Base-by-base conservation (phyloP, 306 rosid species). In the Bauhinia variegata region DNA sequence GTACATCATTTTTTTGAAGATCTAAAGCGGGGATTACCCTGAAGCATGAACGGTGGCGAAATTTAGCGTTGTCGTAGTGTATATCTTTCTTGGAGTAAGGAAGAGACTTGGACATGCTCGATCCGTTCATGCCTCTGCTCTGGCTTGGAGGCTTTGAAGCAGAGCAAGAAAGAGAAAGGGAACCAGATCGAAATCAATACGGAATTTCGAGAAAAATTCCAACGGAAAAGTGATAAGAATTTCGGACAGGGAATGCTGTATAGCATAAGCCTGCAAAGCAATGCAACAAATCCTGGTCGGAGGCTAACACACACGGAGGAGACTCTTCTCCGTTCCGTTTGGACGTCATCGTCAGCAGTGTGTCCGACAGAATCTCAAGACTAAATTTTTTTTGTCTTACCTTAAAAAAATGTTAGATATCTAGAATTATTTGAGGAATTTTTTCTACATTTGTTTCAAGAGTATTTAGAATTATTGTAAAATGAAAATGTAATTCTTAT, bases 11-110 rank as follows among this genome's bases (percentile, higher is more conserved):
- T 5, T 36, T 5, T 5, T 36, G 9, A 8, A 5, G 65, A 39
- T 28, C 60, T n/a, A 65, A 59, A 18, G 60, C 4, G 30, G 19
- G 11, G 8, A 5, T 30, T 60, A 90, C 99, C 96, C 90, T 85
- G 78, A 76, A 74, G 83, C 73, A 36, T 50, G 99, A 86, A 68
- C 97, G 91, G 14, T 79, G 97, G 63, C 96, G 99, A 75, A 95
- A 95, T 81, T 95, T 95, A 75, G 97, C 99, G 88, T 95, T 95
- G 74, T 95, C 97, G 71, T 95, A 95, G 85, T 85, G 80, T 78
- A 95, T 70, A 64, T 95, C 99, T 75, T 82, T 88, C 64, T 49
- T 87, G 71, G 99, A 78, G 92, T 95, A 90, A 37, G 99, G 99
- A 3, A 95, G 78, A 58, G 92, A 71, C 69, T 75, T 85, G 58